A percentile compares a stretch with the other conserved stretches of the same genome.
Evolutionary conservation across 176 grass and related monocot species (phyloP).

Genomic region (Aegilops longissima): DNA sequence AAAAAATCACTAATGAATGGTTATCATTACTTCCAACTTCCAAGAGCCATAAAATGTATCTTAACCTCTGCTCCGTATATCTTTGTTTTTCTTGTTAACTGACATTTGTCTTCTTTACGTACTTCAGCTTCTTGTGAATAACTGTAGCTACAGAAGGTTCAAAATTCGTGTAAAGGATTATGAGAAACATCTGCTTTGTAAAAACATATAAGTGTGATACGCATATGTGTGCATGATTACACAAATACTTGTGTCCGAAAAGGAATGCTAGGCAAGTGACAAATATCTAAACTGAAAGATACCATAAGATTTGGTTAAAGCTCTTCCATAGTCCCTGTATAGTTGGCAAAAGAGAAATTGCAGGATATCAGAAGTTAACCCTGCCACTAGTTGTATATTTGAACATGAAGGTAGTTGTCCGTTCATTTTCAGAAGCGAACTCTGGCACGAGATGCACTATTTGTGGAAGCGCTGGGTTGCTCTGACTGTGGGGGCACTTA

Average conservation of each 20-base stretch:
- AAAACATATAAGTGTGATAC: not conserved
- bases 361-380: not conserved
- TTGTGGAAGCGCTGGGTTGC: not conserved
- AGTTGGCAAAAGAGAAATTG: not conserved
- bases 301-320: not conserved
- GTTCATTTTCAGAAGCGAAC: not conserved
- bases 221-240: not conserved
- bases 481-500: not conserved
- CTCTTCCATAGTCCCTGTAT: not conserved
- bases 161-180: not conserved
- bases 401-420: not conserved
- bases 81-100: not conserved
- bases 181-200: not conserved
- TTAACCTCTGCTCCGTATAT: not conserved
- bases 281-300: not conserved
- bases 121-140: not conserved
- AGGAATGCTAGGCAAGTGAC: not conserved
- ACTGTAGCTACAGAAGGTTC: not conserved
- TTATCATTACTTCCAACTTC: not conserved
- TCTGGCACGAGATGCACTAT: not conserved
- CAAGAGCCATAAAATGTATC: not conserved
- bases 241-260: not conserved
- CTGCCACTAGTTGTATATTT: constrained; percentile 1
- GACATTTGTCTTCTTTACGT: not conserved
- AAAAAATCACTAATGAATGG: not conserved